Base-by-base conservation (phyloP, 2,329 filamentous ascomycete genomes). In the Colletotrichum trifolii region DNA sequence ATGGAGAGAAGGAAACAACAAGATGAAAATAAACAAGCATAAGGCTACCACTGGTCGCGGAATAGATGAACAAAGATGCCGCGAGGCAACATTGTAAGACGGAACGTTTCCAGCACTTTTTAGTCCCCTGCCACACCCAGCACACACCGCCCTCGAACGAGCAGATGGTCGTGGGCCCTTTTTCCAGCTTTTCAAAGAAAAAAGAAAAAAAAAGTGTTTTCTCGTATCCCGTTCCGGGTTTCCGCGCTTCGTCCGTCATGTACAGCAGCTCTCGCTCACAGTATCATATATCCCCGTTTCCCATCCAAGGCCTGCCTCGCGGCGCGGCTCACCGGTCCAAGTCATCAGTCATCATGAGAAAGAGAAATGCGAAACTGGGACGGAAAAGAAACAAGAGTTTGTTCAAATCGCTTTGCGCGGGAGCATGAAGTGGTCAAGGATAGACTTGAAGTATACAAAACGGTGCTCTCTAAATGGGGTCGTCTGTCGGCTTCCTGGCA, bases 31-130 rank as follows among this genome's bases (percentile, higher is more conserved):
- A 9, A 59, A 4, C 50, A 12, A 7, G 10, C 17, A 17, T 11
- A 11, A 38, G 15, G 11, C 34, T 6, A 54, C 45, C 8, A 35
- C 62, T 25, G 34, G 36, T 25, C 58, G 54, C 52, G 45, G 43
- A 62, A 50, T 65, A 65, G 58, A 65, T 62, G 58, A 66, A 71
- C 67, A 74, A 71, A 69, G 70, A 71, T 76, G 74, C 74, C 74
- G 74, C 70, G 74, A 72, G 74, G 74, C 74, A 76, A 66, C 67
- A 64, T 67, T 68, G 67, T 68, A 68, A 64, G 57, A 58, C 54
- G 46, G 25, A 65, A 49, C 50, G 50, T 64, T 65, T 62, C 60
- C 55, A 59, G 57, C 65, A 56, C 57, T 61, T 62, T 58, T 61
- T 48, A 36, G 43, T 56, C 61, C 43, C 53, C 48, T 43, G 25